Evolutionary conservation across 805 yeast genomes (phyloP).

Genomic region (Lachancea thermotolerans): DNA sequence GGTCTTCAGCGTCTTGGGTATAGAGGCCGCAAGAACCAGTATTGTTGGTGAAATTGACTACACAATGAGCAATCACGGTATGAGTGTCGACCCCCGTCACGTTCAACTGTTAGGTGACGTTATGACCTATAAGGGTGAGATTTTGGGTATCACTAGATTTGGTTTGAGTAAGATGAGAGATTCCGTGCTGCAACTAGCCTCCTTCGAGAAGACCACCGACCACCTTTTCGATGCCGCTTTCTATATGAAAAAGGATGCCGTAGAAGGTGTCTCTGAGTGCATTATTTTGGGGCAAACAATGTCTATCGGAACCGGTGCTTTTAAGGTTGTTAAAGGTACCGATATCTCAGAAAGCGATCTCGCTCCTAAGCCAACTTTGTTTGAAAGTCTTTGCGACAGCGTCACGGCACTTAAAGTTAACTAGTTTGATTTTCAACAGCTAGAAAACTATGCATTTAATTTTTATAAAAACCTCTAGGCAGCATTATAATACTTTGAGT

Average conservation of each 20-base stretch:
- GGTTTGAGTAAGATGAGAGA: constrained; percentile 98
- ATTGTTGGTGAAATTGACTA: constrained; percentile 92
- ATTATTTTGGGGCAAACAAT: constrained; percentile 96
- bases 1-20: constrained; percentile 83
- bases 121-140: constrained; percentile 98
- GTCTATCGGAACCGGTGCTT: constrained; percentile 96
- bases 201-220: constrained; percentile 97
- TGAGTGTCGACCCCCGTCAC: constrained; percentile 99
- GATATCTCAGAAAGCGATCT: constrained; percentile 39
- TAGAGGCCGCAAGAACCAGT: constrained; percentile 93
- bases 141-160: constrained; percentile 94
- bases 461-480: neutral
- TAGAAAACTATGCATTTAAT: neutral
- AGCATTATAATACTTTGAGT: no score
- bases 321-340: constrained; percentile 67
- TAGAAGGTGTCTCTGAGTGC: constrained; percentile 97
- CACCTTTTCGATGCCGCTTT: constrained; percentile 97
- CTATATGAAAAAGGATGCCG: constrained; percentile 90
- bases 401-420: constrained; percentile 4
- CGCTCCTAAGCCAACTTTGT: constrained; percentile 39
- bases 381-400: constrained; percentile 34
- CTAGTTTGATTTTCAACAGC: neutral
- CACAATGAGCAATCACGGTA: constrained; percentile 98
- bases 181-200: constrained; percentile 91
- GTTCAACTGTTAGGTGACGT: constrained; percentile 96